These are phyloP conservation scores for Debaryomycetaceae sp. DNA, from an alignment of 1,139 yeast species.

Conservation along the genomic window DNA sequence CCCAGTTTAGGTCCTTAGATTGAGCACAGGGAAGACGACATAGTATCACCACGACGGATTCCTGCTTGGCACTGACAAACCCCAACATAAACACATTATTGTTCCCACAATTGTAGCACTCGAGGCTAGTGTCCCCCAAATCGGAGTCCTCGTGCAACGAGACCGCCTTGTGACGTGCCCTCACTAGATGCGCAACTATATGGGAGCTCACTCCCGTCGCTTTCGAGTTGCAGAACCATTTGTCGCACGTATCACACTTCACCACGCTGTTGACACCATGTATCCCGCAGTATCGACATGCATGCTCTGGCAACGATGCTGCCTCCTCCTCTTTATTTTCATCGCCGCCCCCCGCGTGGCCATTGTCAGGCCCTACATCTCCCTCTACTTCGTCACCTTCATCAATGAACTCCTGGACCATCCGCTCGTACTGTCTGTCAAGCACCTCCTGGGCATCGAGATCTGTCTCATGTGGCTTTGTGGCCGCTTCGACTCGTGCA, in stretches of 20 bases:
- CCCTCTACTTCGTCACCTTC: conserved; percentile 1
- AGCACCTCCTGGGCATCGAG: neutral
- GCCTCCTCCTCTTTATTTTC: conserved; percentile 5
- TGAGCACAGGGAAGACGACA: conserved; percentile 92
- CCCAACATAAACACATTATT: conserved; percentile 80
- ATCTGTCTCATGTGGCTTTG: neutral
- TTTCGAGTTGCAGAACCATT: conserved; percentile 91
- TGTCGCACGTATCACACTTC: conserved; percentile 71
- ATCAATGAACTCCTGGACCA: neutral
- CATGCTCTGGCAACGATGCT: conserved; percentile 25
- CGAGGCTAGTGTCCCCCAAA: conserved; percentile 79
- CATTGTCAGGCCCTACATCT: conserved; percentile 3
- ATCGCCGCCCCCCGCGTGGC: conserved; percentile 2
- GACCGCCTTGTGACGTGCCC: conserved; percentile 75
- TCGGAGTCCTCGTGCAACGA: conserved; percentile 77
- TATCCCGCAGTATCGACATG: conserved; percentile 79
- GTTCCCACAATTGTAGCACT: conserved; percentile 89
- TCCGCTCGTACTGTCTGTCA: neutral
- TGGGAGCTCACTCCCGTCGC: conserved; percentile 67
- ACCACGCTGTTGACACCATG: conserved; percentile 65
- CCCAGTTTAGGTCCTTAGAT: conserved; percentile 75
- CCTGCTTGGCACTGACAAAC: conserved; percentile 83
- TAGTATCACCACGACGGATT: conserved; percentile 79
- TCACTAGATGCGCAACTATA: conserved; percentile 79
- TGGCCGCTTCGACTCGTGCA: neutral